A percentile compares a stretch with the other conserved stretches of the same genome.
Evolutionary conservation across 75 land plant species (phyloP).

Genomic region (Pinus albicaulis): DNA sequence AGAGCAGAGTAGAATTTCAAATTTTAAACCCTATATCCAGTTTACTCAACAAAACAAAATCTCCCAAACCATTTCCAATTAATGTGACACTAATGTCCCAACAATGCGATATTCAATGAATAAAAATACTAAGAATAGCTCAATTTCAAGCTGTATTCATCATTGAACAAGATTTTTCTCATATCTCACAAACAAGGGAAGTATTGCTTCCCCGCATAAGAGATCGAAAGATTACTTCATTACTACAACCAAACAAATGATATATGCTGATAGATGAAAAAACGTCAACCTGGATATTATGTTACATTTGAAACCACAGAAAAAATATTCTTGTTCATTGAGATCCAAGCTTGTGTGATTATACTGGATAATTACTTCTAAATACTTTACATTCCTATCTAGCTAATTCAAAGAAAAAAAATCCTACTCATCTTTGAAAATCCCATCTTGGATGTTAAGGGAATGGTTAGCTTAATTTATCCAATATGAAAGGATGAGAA

Average conservation of each 20-base stretch:
- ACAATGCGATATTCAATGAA: too few species aligned
- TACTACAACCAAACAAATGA: not conserved
- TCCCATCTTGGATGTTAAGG: not conserved
- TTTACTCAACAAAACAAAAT: too few species aligned
- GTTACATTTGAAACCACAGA: constrained; percentile 2
- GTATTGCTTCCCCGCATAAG: not conserved
- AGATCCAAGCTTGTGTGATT: constrained; percentile 7
- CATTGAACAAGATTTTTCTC: too few species aligned
- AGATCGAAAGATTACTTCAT: not conserved
- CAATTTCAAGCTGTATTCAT: too few species aligned
- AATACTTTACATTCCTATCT: constrained; percentile 5
- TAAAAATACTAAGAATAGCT: too few species aligned
- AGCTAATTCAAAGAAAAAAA: constrained; percentile 5
- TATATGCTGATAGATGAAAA: not conserved
- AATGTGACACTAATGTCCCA: too few species aligned
- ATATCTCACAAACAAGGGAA: not conserved
- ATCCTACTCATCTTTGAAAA: not conserved
- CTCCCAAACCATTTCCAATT: too few species aligned
- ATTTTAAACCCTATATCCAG: too few species aligned
- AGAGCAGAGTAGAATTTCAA: too few species aligned
- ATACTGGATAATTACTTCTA: constrained; percentile 5
- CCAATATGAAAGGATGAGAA: not conserved
- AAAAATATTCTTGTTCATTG: constrained; percentile 1
- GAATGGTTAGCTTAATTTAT: not conserved
- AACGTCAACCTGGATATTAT: not conserved